A percentile compares a stretch with the other conserved stretches of the same genome.
Conservation (phyloP, 495 filamentous ascomycete genomes). For the Aspergillus hancockii region DNA sequence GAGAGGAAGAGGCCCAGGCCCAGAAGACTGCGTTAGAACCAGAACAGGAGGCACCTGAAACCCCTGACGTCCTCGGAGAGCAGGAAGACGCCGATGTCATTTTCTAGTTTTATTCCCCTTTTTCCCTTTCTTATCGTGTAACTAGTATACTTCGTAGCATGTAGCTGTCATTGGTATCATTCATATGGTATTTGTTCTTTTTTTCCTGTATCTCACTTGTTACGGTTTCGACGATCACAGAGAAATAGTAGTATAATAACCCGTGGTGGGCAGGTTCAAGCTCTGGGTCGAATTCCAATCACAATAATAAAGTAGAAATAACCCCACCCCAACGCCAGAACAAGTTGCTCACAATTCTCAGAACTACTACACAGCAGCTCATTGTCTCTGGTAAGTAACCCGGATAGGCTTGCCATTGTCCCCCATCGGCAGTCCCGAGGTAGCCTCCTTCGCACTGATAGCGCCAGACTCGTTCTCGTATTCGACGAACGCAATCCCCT, state of each 20-base stretch:
- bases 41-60: slow-evolving; percentile 44
- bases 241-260: slow-evolving; percentile 4
- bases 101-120: slow-evolving; percentile 58
- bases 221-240: not conserved
- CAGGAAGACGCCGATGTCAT: slow-evolving; percentile 94
- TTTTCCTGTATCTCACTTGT: slow-evolving; percentile 4
- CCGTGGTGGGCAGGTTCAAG: not conserved
- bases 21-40: slow-evolving; percentile 35
- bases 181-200: slow-evolving; percentile 12
- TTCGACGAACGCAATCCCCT: slow-evolving; percentile 93
- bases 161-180: slow-evolving; percentile 27
- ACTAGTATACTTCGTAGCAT: slow-evolving; percentile 26
- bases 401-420: slow-evolving; percentile 68
- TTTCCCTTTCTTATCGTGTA: slow-evolving; percentile 22
- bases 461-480: slow-evolving; percentile 88
- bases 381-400: slow-evolving; percentile 92
- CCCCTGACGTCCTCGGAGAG: slow-evolving; percentile 74
- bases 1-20: slow-evolving; percentile 47
- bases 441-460: slow-evolving; percentile 93
- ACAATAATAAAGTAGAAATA: slow-evolving; percentile 20
- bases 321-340: slow-evolving; percentile 40
- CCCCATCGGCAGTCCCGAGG: slow-evolving; percentile 83
- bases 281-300: slow-evolving; percentile 21
- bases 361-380: slow-evolving; percentile 14
- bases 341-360: slow-evolving; percentile 15